These are phyloP conservation scores for Yarrowia divulgata DNA, from an alignment of 805 yeast genomes.

Conservation along the genomic window DNA sequence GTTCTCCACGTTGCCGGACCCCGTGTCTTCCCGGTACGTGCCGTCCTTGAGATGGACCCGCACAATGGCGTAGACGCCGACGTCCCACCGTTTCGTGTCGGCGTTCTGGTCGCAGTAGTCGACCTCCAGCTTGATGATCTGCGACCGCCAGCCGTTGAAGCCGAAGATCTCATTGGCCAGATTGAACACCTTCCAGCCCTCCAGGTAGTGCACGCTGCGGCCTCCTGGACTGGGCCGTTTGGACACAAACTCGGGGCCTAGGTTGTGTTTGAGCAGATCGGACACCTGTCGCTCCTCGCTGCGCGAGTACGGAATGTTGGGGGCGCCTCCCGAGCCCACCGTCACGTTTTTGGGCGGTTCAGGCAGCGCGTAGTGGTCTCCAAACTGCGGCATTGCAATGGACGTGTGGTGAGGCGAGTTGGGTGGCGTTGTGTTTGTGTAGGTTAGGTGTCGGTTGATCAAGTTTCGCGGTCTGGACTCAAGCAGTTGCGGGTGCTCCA, in stretches of 20 bases:
- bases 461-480: neutral
- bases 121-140: constrained; percentile 61
- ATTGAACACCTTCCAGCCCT: constrained; percentile 75
- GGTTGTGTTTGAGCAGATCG: constrained; percentile 38
- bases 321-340: constrained; percentile 14
- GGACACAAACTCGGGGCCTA: constrained; percentile 54
- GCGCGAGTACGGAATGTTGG: constrained; percentile 18
- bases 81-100: constrained; percentile 40
- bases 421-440: neutral
- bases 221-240: constrained; percentile 68
- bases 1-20: constrained; percentile 74
- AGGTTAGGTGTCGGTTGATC: no score
- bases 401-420: neutral
- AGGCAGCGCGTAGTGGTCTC: constrained; percentile 36
- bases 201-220: constrained; percentile 63
- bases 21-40: constrained; percentile 77
- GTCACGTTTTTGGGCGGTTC: constrained; percentile 18
- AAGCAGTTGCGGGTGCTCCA: neutral
- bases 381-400: constrained; percentile 26
- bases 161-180: constrained; percentile 81
- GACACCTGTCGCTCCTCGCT: constrained; percentile 34
- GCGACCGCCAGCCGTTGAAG: constrained; percentile 79
- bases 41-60: constrained; percentile 81
- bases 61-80: constrained; percentile 54
- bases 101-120: constrained; percentile 56